Conservation (phyloP, 2,329 filamentous ascomycete species). For the Bipolaris bicolor region DNA sequence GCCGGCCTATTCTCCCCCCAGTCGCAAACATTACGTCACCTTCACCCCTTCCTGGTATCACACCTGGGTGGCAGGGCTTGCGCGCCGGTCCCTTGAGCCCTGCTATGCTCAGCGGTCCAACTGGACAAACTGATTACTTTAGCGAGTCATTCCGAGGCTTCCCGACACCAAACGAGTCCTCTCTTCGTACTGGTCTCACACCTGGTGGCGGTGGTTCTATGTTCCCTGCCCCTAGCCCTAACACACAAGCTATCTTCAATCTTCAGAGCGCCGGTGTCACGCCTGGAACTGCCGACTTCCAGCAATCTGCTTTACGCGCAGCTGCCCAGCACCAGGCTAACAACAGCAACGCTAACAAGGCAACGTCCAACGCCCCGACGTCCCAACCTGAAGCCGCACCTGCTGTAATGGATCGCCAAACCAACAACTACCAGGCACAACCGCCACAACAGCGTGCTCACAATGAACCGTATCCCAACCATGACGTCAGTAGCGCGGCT, state of each 20-base stretch:
- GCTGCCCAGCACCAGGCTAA: constrained; percentile 57
- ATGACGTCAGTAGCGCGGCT: constrained; percentile 90
- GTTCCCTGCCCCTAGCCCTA: constrained; percentile 91
- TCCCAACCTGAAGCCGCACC: constrained; percentile 53
- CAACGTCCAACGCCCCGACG: constrained; percentile 50
- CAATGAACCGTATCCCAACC: constrained; percentile 76
- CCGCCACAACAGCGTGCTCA: constrained; percentile 47
- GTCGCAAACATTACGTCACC: constrained; percentile 92
- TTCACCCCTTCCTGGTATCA: constrained; percentile 75
- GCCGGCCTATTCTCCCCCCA: constrained; percentile 79
- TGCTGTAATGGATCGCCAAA: constrained; percentile 60
- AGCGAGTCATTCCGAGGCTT: constrained; percentile 83
- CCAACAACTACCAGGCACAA: constrained; percentile 58
- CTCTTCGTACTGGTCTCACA: constrained; percentile 85
- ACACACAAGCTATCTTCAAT: constrained; percentile 81
- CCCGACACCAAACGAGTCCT: constrained; percentile 95
- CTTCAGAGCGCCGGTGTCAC: constrained; percentile 83
- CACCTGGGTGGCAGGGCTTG: constrained; percentile 84
- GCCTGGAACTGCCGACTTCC: constrained; percentile 90
- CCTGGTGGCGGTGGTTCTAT: constrained; percentile 95
- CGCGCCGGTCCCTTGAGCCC: constrained; percentile 93
- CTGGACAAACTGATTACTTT: constrained; percentile 79
- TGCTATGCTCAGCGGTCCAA: constrained; percentile 91
- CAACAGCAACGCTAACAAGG: constrained; percentile 42
- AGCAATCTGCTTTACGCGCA: constrained; percentile 86